phyloP scores from a whole-genome alignment of 2,329 filamentous ascomycete genomes.

The Verticillium nonalfalfae region DNA sequence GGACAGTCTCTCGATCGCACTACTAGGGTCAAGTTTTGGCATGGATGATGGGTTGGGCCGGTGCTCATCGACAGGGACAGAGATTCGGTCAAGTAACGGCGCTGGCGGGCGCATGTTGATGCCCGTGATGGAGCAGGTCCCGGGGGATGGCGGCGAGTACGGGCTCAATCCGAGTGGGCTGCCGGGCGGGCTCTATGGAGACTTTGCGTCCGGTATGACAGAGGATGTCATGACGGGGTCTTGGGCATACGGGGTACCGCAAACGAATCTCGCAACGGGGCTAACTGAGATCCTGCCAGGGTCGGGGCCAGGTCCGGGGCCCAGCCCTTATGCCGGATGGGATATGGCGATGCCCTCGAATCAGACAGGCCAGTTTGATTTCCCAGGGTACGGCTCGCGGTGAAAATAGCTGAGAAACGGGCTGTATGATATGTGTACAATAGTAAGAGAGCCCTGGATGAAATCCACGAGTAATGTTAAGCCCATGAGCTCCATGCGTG shows the following conservation, averaged over 20 bases:
- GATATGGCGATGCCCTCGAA: neutral
- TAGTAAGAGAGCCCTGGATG: neutral
- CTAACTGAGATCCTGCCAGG: neutral
- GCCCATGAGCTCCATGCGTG: too few relatives aligned
- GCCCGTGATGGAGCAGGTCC: slow-evolving; percentile 9
- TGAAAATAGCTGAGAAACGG: neutral
- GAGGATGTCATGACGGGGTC: slow-evolving; percentile 6
- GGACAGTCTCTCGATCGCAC: slow-evolving; percentile 12
- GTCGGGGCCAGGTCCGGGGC: neutral
- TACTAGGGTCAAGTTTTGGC: neutral
- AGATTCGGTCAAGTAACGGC: slow-evolving; percentile 4
- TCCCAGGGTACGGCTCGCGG: slow-evolving; percentile 3
- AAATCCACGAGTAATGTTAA: neutral
- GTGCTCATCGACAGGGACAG: slow-evolving; percentile 8
- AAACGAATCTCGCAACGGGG: neutral
- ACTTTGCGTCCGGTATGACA: slow-evolving; percentile 2
- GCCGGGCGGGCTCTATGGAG: neutral
- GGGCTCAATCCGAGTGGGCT: neutral
- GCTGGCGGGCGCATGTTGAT: slow-evolving; percentile 2
- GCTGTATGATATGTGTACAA: neutral
- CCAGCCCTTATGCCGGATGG: neutral
- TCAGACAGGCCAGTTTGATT: slow-evolving; percentile 5
- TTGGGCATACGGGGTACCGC: slow-evolving; percentile 2
- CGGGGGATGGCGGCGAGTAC: neutral
- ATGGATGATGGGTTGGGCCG: slow-evolving; percentile 7